A percentile compares a stretch with the other conserved stretches of the same genome.
Conservation (phyloP, 176 grass and related monocot genomes). For the barley (Hordeum vulgare) region DNA sequence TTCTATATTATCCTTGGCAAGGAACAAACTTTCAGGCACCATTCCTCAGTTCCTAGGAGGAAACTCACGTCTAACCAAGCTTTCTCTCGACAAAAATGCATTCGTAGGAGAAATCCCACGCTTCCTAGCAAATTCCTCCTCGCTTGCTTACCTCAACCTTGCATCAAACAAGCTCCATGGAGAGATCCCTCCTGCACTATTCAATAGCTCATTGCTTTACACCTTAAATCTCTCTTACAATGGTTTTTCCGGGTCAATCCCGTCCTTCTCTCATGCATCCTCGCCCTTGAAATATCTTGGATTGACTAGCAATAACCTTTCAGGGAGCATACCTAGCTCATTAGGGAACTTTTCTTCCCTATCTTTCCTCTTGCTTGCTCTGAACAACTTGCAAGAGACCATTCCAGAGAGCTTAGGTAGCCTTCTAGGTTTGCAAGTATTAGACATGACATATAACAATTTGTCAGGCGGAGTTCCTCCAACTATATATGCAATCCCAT, state of each 20-base stretch:
- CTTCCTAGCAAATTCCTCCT: slow-evolving; percentile 12
- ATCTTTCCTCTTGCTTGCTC: background rate
- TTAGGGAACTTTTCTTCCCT: slow-evolving; percentile 25
- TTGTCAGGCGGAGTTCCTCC: slow-evolving; percentile 17
- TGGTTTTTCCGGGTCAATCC: background rate
- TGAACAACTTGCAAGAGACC: slow-evolving; percentile 16
- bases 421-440: background rate
- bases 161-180: slow-evolving; percentile 27
- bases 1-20: background rate
- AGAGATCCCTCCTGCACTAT: background rate
- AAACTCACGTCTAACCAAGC: background rate
- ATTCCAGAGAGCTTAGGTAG: slow-evolving; percentile 12
- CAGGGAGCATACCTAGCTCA: slow-evolving; percentile 27
- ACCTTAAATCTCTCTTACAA: slow-evolving; percentile 25
- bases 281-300: background rate
- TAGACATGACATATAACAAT: slow-evolving; percentile 15
- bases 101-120: slow-evolving; percentile 31
- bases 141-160: slow-evolving; percentile 7
- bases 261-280: background rate
- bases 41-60: background rate
- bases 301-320: background rate
- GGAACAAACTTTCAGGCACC: background rate
- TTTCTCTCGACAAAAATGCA: slow-evolving; percentile 1
- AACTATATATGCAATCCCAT: slow-evolving; percentile 5
- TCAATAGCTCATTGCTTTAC: background rate